These are phyloP conservation scores for Protomyces arabidopsidicola DNA, from an alignment of 1,139 yeast genomes.

Conservation along the genomic window DNA sequence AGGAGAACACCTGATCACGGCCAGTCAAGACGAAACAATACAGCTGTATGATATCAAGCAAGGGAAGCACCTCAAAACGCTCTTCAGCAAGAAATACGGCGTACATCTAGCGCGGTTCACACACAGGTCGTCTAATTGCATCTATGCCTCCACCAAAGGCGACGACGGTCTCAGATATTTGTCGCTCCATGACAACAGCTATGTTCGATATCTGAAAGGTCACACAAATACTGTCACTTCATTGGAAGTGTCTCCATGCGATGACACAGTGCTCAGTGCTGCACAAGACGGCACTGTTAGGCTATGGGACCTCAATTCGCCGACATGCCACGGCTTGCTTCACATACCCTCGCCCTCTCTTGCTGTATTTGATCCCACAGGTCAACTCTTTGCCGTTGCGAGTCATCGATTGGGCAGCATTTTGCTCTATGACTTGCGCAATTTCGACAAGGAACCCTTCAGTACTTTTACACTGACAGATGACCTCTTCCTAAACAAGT, in stretches of 20 bases:
- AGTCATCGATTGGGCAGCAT: constrained; percentile 48
- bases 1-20: constrained; percentile 69
- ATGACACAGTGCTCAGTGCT: constrained; percentile 63
- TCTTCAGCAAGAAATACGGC: constrained; percentile 86
- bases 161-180: constrained; percentile 63
- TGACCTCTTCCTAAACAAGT: constrained; percentile 33
- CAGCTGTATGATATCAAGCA: constrained; percentile 73
- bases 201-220: constrained; percentile 78
- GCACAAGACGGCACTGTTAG: constrained; percentile 76
- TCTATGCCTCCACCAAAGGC: constrained; percentile 79
- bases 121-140: constrained; percentile 65
- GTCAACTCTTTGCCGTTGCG: constrained; percentile 72
- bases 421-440: constrained; percentile 57
- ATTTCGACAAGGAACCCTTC: constrained; percentile 56
- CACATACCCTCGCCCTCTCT: constrained; percentile 55
- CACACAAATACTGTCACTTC: constrained; percentile 71
- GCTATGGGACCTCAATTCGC: constrained; percentile 74
- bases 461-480: constrained; percentile 38
- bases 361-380: constrained; percentile 76
- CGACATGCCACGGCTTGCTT: constrained; percentile 51
- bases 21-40: constrained; percentile 72
- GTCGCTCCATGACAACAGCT: constrained; percentile 71
- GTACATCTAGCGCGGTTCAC: constrained; percentile 83
- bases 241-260: constrained; percentile 68
- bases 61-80: constrained; percentile 53